Base-by-base conservation (phyloP, 2,329 filamentous ascomycete genomes). In the Curvularia lunata region DNA sequence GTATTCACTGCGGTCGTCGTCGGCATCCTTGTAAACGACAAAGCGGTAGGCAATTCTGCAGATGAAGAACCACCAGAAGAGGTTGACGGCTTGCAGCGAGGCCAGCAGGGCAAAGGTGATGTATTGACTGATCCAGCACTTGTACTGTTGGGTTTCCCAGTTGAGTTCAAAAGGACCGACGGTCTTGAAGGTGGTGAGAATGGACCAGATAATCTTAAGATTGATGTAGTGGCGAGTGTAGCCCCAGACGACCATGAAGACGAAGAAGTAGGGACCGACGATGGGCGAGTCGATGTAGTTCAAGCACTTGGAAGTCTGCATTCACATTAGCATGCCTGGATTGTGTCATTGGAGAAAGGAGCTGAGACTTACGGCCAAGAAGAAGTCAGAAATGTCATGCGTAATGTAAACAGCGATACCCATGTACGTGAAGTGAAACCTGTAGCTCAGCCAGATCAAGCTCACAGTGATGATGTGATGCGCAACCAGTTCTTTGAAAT, bases 341-440 rank as follows among this genome's bases (percentile, higher is more conserved):
- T 1, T 1, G 0, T 2, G 34, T 10, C 9, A 7, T 1, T 10
- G 16, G 12, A 27, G 18, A 18, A 4, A 3, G 21, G 5, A 9
- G 16, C n/a, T 13, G 16, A 5, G n/a, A 76, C 88, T 79, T 85
- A 93, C 91, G 37, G 94, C 93, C 43, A 97, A 85, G 85, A 97
- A 97, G 80, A 97, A 97, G 77, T 97, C 93, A 59, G 89, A 92
- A 61, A 97, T 91, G 74, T 98, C 93, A 78, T 96, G 92, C 9
- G 93, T 97, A 61, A 95, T 92, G 78, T 97, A 98, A 32, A 98
- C 92, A 19, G 92, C 91, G 54, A 97, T 80, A 25, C 93, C 93
- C 75, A 98, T 96, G 79, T 97, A 94, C 19, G 92, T 96, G 77
- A 97, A 98, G 79, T 98, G 93, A 82, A 97, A 98, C 60, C 92